Base-by-base conservation (phyloP, 768 basidiomycete genomes). In the Gautieria morchelliformis region DNA sequence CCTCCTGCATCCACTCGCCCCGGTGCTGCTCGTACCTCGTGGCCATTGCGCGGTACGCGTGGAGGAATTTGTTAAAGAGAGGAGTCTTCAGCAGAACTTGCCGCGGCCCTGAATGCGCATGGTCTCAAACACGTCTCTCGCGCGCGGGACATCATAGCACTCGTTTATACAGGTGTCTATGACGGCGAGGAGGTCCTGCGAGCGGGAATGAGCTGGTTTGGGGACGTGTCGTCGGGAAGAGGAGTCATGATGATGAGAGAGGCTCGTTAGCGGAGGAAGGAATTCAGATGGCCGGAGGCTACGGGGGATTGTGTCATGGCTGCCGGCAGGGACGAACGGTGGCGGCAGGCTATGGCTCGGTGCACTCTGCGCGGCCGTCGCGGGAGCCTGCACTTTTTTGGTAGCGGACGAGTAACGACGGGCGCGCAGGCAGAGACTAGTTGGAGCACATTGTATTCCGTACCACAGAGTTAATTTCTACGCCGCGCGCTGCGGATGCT, bases 121-220 rank as follows among this genome's bases (percentile, higher is more conserved):
- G 9, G 77, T 74, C 48, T 82, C 78, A 61, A 93, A 92, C 22
- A 94, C 78, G 39, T 74, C 72, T 61, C 81, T 81, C 7, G 92
- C 92, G 5, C 93, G 85, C 0, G 78, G 74, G 0, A 93, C 82
- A 66, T 93, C 89, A 67, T 85, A 82, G 2, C 81, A 65, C 60
- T 86, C 80, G 67, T 85, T 78, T 12, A 94, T 70, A 66, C 93
- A 94, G 4, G 90, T 89, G 63, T 88, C 84, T 71, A 94, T 87
- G 61, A 94, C 78, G 0, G 87, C 82, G 11, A 89, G 67, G 55
- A 80, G 74, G 67, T 92, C 88, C 46, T 83, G 80, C 0, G 84
- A 81, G 0, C 71, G 67, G 0, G 88, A 80, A 66, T 88, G 12
- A 69, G 58, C 1, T 58, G 37, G 11, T 27, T 57, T 8, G 65